phyloP scores from a whole-genome alignment of 192 early-diverging fungal genomes.

The Rhizophagus prolifer region DNA sequence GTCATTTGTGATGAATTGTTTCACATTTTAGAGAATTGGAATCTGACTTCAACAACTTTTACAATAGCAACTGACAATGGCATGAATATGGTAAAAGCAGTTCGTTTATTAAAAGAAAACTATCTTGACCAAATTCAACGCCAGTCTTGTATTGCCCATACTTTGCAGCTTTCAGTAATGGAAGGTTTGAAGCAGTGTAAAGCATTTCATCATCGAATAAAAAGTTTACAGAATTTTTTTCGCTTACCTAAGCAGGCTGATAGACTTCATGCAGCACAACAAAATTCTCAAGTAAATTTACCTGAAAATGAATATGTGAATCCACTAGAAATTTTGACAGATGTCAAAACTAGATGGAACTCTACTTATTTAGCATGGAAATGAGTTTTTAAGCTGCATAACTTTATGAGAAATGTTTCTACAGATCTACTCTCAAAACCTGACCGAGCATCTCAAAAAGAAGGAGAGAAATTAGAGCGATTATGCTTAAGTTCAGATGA shows the following conservation, averaged over 20 bases:
- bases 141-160: background rate
- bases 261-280: conserved; percentile 3
- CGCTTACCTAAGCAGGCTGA: background rate
- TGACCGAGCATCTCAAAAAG: background rate
- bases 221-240: background rate
- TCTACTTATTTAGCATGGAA: conserved; percentile 1
- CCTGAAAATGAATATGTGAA: background rate
- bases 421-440: background rate
- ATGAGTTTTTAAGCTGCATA: background rate
- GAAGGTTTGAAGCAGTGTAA: background rate
- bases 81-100: background rate
- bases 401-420: background rate
- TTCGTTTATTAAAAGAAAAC: background rate
- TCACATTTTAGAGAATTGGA: background rate
- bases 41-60: background rate
- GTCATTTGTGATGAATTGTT: background rate
- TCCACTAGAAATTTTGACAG: background rate
- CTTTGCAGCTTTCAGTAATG: background rate
- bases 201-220: background rate
- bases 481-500: background rate
- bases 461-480: background rate
- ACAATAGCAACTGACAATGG: background rate
- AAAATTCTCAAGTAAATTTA: too few species aligned
- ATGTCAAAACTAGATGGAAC: background rate
- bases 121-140: background rate